Percentiles rank a stretch among this genome's conserved stretches.
phyloP scores from a whole-genome alignment of 352 stramenopile species.

The Hyaloperonospora arabidopsidis region DNA sequence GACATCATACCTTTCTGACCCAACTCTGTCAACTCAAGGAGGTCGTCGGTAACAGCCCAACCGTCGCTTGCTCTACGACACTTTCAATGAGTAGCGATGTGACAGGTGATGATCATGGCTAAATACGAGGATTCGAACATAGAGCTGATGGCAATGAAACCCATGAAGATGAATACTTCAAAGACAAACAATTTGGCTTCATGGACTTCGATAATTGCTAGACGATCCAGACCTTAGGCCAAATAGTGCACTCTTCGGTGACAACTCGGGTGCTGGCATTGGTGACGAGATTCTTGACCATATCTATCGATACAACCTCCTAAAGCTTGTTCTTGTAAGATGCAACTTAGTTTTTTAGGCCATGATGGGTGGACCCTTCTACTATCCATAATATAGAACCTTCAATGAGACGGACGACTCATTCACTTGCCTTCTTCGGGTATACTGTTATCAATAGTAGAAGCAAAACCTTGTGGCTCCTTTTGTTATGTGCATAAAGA shows the following conservation, averaged over 20 bases:
- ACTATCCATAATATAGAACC: too few relatives aligned
- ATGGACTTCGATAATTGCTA: background rate
- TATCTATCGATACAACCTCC: background rate
- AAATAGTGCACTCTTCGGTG: background rate
- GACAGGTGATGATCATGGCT: background rate
- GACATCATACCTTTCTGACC: background rate
- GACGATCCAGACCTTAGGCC: background rate
- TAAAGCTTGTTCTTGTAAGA: background rate
- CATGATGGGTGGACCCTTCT: too few relatives aligned
- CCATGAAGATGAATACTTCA: background rate
- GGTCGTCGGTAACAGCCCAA: too few relatives aligned
- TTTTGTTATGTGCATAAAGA: too few relatives aligned
- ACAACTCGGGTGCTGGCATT: background rate
- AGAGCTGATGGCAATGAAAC: background rate
- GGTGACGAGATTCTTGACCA: background rate
- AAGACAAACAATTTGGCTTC: background rate
- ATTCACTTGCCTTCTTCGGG: too few relatives aligned
- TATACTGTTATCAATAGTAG: too few relatives aligned
- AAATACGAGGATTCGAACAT: too few relatives aligned
- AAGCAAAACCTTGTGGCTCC: too few relatives aligned
- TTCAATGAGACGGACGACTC: too few relatives aligned
- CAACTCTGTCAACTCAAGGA: background rate
- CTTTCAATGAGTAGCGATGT: background rate
- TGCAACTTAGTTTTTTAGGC: background rate
- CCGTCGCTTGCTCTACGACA: background rate